A percentile compares a stretch with the other conserved stretches of the same genome.
phyloP scores from a whole-genome alignment of 176 grass and related monocot species.

The Raddia guianensis region DNA sequence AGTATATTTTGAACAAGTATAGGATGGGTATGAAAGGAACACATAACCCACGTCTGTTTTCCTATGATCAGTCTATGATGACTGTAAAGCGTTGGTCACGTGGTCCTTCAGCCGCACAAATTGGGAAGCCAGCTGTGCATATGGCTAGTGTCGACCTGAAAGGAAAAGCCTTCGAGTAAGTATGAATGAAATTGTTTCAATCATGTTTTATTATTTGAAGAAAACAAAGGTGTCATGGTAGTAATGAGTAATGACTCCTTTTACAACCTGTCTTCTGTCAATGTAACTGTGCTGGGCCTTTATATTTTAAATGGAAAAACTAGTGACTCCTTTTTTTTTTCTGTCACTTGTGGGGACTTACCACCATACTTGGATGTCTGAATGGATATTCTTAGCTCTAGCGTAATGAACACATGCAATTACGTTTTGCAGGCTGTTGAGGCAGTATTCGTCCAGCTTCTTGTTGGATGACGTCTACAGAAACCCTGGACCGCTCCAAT shows the following conservation, averaged over 20 bases:
- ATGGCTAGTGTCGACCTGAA: slow-evolving; percentile 84
- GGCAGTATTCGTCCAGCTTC: slow-evolving; percentile 68
- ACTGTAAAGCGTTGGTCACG: slow-evolving; percentile 86
- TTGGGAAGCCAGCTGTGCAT: slow-evolving; percentile 97
- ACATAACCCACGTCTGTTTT: slow-evolving; percentile 31
- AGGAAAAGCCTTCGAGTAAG: slow-evolving; percentile 98
- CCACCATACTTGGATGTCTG: neutral
- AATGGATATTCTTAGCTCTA: neutral
- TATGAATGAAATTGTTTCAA: slow-evolving; percentile 19
- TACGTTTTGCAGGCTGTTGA: slow-evolving; percentile 66
- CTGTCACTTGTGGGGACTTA: neutral
- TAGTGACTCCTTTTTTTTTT: neutral
- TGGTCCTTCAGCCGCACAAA: slow-evolving; percentile 64
- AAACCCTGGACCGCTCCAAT: slow-evolving; percentile 95
- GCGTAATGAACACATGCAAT: neutral
- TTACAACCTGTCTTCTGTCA: no score
- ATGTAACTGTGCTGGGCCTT: no score
- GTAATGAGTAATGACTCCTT: neutral
- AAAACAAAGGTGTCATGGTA: neutral
- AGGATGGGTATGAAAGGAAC: slow-evolving; percentile 4
- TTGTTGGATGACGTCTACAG: slow-evolving; percentile 98
- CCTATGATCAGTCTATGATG: slow-evolving; percentile 84
- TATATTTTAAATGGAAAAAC: neutral
- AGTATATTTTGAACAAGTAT: neutral
- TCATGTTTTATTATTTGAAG: neutral